These are phyloP conservation scores for Fusarium nurragi DNA, from an alignment of 2,329 filamentous ascomycete genomes.

Conservation along the genomic window DNA sequence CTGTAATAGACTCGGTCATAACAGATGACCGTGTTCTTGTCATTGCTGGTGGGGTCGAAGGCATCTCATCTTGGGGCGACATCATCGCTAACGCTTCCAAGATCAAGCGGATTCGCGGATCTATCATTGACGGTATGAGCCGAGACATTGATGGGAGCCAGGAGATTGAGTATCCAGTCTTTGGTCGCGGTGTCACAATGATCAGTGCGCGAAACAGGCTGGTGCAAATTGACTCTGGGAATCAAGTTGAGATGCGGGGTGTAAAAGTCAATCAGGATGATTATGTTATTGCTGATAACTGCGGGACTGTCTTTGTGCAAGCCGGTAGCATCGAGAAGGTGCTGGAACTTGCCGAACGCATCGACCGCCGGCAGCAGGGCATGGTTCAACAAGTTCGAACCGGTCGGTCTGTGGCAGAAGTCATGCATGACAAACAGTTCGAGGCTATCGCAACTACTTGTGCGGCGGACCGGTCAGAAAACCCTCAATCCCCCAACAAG, in stretches of 20 bases:
- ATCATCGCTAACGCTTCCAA: background rate
- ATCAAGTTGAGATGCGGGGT: background rate
- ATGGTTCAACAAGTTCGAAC: background rate
- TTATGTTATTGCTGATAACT: background rate
- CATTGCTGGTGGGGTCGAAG: background rate
- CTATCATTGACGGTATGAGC: background rate
- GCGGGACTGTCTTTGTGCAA: background rate
- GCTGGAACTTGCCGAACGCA: background rate
- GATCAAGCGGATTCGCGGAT: background rate
- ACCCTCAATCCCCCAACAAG: background rate
- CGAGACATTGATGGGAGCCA: background rate
- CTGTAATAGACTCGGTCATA: background rate
- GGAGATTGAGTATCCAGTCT: background rate
- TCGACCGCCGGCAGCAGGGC: background rate
- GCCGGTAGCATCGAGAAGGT: background rate
- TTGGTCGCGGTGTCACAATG: background rate
- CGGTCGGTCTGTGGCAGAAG: background rate
- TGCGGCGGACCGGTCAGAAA: background rate
- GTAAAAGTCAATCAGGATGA: background rate
- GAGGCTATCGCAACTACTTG: background rate
- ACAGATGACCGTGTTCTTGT: background rate
- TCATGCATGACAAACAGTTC: background rate
- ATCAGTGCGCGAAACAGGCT: background rate
- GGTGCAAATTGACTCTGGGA: background rate
- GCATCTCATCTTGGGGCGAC: background rate